A percentile compares a stretch with the other conserved stretches of the same genome.
Conservation (phyloP, 768 basidiomycete genomes). For the Gymnopilus dilepis region DNA sequence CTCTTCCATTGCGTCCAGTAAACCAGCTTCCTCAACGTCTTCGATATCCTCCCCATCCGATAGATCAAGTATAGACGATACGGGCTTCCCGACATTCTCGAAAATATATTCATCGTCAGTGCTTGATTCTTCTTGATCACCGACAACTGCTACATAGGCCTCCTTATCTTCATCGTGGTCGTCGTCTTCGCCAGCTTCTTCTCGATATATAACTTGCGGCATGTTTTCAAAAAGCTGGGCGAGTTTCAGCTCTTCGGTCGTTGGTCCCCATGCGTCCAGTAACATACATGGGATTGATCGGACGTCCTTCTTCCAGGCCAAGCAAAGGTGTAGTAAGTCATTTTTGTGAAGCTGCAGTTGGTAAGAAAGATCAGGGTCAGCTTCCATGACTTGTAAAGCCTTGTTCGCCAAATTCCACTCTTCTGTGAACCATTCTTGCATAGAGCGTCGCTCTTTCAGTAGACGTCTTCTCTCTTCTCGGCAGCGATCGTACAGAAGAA, state of each 20-base stretch:
- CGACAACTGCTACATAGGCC: too few relatives aligned
- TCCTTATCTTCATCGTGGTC: neutral
- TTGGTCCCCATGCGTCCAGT: neutral
- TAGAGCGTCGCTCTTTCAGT: too few relatives aligned
- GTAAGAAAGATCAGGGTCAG: neutral
- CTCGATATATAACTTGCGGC: neutral
- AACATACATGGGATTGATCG: neutral
- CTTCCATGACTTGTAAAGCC: neutral
- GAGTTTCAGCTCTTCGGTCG: neutral
- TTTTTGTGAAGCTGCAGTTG: neutral
- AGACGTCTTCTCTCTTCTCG: conserved; percentile 29
- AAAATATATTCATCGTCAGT: too few relatives aligned
- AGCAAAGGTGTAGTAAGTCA: neutral
- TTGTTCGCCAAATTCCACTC: neutral
- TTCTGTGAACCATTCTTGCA: too few relatives aligned
- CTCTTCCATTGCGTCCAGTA: neutral
- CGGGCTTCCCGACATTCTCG: too few relatives aligned
- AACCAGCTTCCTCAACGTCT: neutral
- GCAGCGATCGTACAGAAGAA: conserved; percentile 34
- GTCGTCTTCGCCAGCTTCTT: neutral
- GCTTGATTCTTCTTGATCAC: too few relatives aligned
- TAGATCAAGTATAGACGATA: neutral
- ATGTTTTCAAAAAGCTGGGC: neutral
- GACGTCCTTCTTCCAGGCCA: neutral
- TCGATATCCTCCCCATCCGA: neutral